phyloP scores from a whole-genome alignment of 2,329 filamentous ascomycete genomes.

The Allantophomopsis lycopodina region DNA sequence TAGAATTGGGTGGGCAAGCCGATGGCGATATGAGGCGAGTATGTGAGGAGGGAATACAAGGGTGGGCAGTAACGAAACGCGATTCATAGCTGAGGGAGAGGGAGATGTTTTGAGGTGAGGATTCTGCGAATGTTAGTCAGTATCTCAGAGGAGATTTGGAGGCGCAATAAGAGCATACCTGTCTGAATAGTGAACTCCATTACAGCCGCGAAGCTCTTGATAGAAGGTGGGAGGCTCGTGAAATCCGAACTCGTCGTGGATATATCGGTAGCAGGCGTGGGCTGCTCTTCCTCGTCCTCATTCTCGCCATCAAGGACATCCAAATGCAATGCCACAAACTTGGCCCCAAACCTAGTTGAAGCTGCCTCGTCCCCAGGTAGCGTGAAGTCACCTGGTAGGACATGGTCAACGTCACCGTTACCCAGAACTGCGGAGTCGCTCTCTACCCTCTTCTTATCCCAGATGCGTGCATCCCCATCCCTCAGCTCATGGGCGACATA shows the following conservation, averaged over 20 bases:
- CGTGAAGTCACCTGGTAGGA: slow-evolving; percentile 48
- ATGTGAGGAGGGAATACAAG: slow-evolving; percentile 42
- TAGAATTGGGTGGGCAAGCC: background rate
- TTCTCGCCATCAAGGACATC: background rate
- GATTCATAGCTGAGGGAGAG: slow-evolving; percentile 40
- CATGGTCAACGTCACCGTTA: slow-evolving; percentile 35
- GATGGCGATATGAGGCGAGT: slow-evolving; percentile 27
- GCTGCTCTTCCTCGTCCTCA: background rate
- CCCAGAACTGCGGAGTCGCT: slow-evolving; percentile 46
- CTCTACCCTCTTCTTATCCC: slow-evolving; percentile 45
- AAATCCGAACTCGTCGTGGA: slow-evolving; percentile 5
- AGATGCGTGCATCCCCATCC: slow-evolving; percentile 42
- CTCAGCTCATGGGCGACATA: slow-evolving; percentile 6
- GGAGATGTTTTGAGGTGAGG: background rate
- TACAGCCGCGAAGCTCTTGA: slow-evolving; percentile 16
- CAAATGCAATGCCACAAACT: slow-evolving; percentile 9
- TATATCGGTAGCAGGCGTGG: background rate
- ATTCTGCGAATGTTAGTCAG: background rate
- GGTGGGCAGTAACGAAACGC: slow-evolving; percentile 52
- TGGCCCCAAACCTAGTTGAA: background rate
- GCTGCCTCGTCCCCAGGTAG: slow-evolving; percentile 41
- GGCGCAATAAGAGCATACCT: background rate
- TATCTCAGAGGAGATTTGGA: background rate
- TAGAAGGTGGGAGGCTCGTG: slow-evolving; percentile 4
- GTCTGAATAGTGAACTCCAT: slow-evolving; percentile 12